Evolutionary conservation across 331 rosid genomes (phyloP), one percentile per base, ranked within the genome.

Genomic region (Dryas integrifolia): DNA sequence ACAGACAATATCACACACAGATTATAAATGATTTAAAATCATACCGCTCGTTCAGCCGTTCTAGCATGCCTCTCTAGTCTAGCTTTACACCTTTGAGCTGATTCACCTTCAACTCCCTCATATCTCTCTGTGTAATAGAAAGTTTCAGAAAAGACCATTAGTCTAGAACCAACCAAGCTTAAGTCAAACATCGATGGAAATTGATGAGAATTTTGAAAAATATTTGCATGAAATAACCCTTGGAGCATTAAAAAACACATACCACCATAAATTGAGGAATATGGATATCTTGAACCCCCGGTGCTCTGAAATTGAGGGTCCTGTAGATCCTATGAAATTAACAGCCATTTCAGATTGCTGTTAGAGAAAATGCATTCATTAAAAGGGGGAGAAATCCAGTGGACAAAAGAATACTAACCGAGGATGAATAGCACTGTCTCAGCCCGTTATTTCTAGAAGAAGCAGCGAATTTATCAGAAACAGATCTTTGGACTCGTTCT

Each of bases 51-150:
- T 47, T 90, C 98, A 16, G 95, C 89, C 76, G 96, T 92, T 76
- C 98, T 88, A 67, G 83, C 90, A 79, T 92, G 86, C 77, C 98
- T 86, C 85, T 92, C 98, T 62, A 92, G 77, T 82, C 96, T 92
- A 76, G 98, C 96, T 85, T 88, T 92, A 83, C 88, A 88, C 79
- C 98, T 90, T 87, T 83, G 91, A 52, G 96, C 89, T 16, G 98
- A 88, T 80, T 92, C 98, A 72, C 86, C 92, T 82, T 86, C 91
- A 78, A 62, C 83, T 57, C 84, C 89, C 75, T 85, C 92, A 52
- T 82, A 82, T 83, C 89, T 81, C 87, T 82, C 96, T 74, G 88
- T 50, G 64, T 64, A 74, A 63, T 84, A 67, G 59, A 80, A 81
- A 69, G 88, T 87, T 84, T 52, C 44, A 66, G 62, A 67, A 82